These are phyloP conservation scores for Pyrus hybrid DNA, from an alignment of 331 rosid species.

Conservation along the genomic window DNA sequence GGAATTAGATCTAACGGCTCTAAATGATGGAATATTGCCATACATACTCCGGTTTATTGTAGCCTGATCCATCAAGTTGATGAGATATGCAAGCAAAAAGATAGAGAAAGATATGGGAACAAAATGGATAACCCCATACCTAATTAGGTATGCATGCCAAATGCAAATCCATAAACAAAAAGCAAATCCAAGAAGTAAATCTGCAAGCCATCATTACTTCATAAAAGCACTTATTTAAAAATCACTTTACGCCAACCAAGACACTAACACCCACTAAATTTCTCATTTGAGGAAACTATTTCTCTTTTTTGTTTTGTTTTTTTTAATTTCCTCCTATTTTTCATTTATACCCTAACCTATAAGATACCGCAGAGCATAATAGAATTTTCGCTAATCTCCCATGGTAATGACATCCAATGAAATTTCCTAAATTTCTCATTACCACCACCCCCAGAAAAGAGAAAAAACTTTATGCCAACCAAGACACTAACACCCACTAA, in stretches of 20 bases:
- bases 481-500: background rate
- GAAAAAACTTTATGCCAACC: background rate
- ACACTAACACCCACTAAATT: background rate
- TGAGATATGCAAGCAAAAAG: background rate
- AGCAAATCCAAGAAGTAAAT: background rate
- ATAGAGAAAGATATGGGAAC: background rate
- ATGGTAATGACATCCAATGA: too few relatives aligned
- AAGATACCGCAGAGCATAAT: too few relatives aligned
- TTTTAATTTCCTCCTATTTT: background rate
- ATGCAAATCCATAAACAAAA: background rate
- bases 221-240: background rate
- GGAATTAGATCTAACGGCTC: background rate
- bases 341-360: rapidly evolving
- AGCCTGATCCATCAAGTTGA: too few relatives aligned
- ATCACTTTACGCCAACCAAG: background rate
- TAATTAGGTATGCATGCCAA: background rate
- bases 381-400: background rate
- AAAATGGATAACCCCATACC: background rate
- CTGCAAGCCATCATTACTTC: too few relatives aligned
- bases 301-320: too few relatives aligned
- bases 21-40: background rate
- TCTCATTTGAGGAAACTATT: too few relatives aligned
- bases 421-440: too few relatives aligned
- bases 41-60: background rate
- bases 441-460: background rate